phyloP scores from a whole-genome alignment of 2,329 filamentous ascomycete genomes.

The Ophiostoma novo-ulmi region DNA sequence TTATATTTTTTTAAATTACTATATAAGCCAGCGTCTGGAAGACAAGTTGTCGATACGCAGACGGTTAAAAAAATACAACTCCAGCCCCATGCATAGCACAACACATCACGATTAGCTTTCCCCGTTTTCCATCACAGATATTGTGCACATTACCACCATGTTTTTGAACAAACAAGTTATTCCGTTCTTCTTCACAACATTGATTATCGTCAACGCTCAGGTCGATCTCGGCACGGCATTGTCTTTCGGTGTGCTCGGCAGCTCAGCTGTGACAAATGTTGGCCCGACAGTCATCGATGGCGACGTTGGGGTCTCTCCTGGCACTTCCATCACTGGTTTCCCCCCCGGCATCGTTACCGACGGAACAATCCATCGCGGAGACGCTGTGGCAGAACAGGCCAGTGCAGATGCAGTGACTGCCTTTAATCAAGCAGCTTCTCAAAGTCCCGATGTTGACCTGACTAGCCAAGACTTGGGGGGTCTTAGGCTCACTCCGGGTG shows the following conservation, averaged over 20 bases:
- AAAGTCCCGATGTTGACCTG: not conserved
- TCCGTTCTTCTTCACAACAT: not conserved
- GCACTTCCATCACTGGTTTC: not conserved
- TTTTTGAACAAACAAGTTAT: not conserved
- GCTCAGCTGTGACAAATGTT: not conserved
- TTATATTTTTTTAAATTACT: no score
- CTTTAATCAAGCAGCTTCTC: not conserved
- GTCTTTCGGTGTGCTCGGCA: not conserved
- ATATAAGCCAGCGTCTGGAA: no score
- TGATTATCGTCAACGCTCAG: not conserved
- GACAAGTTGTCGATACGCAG: no score
- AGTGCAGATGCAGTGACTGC: not conserved
- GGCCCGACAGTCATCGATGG: not conserved
- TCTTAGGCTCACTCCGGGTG: not conserved
- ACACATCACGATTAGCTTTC: no score
- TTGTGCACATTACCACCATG: not conserved
- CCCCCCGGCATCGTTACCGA: not conserved
- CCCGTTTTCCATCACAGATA: no score
- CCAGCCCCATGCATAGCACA: no score
- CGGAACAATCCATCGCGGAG: not conserved
- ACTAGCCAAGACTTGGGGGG: not conserved
- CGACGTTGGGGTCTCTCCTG: not conserved
- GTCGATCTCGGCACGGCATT: not conserved
- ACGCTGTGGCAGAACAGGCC: not conserved
- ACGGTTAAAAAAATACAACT: no score